These are phyloP conservation scores for Pinus albicaulis DNA, from an alignment of 75 land plant genomes.

Conservation along the genomic window DNA sequence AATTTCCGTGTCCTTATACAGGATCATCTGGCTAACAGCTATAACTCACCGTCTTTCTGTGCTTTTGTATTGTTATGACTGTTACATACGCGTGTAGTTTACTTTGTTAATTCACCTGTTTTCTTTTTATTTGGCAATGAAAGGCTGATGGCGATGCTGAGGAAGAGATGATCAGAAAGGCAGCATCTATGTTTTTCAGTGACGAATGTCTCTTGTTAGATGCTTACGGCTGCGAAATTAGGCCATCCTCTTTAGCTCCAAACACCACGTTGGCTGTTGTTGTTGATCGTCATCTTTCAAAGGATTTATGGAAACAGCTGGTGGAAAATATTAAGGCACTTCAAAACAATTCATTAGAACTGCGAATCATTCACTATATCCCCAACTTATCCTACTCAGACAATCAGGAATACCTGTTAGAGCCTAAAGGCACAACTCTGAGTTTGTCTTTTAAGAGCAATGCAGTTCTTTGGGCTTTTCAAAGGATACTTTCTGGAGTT, in stretches of 20 bases:
- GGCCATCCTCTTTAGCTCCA: not conserved
- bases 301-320: not conserved
- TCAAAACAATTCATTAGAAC: not conserved
- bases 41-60: no score
- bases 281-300: not conserved
- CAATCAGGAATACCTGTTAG: not conserved
- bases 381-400: not conserved
- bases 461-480: not conserved
- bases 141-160: not conserved
- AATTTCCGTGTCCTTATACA: no score
- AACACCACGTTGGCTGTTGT: not conserved
- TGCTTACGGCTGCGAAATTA: not conserved
- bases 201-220: not conserved
- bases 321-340: not conserved
- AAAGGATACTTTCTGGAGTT: not conserved
- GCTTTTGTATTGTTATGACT: no score
- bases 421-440: not conserved
- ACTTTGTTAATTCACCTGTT: no score
- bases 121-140: no score
- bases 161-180: not conserved
- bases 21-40: no score
- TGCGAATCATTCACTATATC: not conserved
- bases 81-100: no score
- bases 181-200: not conserved
- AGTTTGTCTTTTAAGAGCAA: not conserved